Base-by-base conservation (phyloP, 148 eudicot genomes). In the Camellia granthamiana region DNA sequence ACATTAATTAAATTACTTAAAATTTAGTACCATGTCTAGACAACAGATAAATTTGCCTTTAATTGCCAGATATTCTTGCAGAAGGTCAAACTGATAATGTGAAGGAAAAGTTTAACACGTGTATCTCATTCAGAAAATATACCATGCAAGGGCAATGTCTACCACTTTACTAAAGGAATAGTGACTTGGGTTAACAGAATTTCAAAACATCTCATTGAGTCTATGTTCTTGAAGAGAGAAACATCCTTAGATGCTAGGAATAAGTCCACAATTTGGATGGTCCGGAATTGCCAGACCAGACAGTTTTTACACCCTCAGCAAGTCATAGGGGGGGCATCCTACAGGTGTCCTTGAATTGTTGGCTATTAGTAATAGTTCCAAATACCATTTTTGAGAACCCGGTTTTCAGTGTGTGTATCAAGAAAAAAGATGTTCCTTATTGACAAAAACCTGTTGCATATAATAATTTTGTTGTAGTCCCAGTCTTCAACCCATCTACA, bases 401-500 rank as follows among this genome's bases (percentile, higher is more conserved):
- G 41, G 55, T 56, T 69, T 79, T 14, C 55, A 52, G 2, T 1
- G 30, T 61, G 44, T 61, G 13, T 62, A 49, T 15, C 8, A 42
- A 58, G 59, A 9, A 47, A 77, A 5, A 67, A 41, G 55, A 75
- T 59, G 56, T 47, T 60, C 42, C 30, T 16, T 46, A 30, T 61
- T 59, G 30, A 78, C 8, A 81, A 56, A 46, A 85, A 96, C 99
- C 99, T 91, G 85, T 84, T 96, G 87, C 99, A 96, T 62, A 96
- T 96, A 76, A 93, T 92, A 58, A 96, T 96, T 85, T 96, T 96
- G 85, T 96, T 96, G 86, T 92, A 93, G 84, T 96, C 99, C 98
- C 98, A 96, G 84, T 96, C 99, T 86, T 93, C 99, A 83, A 96
- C 97, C 99, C 99, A 96, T 84, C 98, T 90, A 79, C 99, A 96